phyloP scores from a whole-genome alignment of 257 asterid genomes.

The Jaltomata sinuosa region DNA sequence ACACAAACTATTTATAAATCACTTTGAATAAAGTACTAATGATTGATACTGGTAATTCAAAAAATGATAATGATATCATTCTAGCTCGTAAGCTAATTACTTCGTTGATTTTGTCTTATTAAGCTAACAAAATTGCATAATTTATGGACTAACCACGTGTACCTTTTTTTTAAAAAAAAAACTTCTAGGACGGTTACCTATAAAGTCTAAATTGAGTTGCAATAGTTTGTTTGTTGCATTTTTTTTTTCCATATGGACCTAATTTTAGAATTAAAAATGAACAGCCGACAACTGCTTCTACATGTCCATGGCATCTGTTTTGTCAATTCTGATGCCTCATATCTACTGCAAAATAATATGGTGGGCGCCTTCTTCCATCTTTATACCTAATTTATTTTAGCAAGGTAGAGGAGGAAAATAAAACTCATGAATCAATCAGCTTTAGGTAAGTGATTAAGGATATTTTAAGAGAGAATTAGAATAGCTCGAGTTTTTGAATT shows the following conservation, averaged over 20 bases:
- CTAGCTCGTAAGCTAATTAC: neutral
- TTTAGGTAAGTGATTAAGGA: neutral
- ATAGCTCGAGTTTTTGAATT: neutral
- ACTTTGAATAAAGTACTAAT: neutral
- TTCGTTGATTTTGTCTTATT: neutral
- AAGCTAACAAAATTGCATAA: neutral
- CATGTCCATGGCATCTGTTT: neutral
- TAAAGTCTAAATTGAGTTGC: neutral
- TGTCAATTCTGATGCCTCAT: neutral
- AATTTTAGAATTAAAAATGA: neutral
- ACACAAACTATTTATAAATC: too few species aligned
- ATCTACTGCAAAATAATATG: neutral
- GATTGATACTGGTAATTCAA: neutral
- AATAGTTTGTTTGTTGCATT: neutral
- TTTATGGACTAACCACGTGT: constrained; percentile 15
- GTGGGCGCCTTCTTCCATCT: neutral
- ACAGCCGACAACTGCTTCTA: neutral
- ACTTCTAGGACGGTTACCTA: neutral
- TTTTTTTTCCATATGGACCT: neutral
- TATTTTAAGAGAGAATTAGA: neutral
- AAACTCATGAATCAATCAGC: neutral
- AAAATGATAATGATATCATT: constrained; percentile 7
- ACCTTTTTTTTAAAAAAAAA: neutral
- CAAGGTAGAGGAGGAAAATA: neutral
- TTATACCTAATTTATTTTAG: neutral